Base-by-base conservation (phyloP, 257 asterid species). In the Leptodermis oblonga region DNA sequence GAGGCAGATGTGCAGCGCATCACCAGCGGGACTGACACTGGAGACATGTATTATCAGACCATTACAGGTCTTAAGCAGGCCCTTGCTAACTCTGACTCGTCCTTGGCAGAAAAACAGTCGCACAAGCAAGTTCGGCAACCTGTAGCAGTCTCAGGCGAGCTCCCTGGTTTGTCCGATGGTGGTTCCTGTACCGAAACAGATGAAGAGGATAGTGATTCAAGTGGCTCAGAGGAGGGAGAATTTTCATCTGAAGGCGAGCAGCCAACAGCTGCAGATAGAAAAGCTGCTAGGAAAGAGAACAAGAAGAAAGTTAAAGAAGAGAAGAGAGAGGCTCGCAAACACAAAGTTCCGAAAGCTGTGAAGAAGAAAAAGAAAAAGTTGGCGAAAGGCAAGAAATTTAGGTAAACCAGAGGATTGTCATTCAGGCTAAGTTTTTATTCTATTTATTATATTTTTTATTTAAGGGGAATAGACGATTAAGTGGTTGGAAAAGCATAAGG, bases 271-370 rank as follows among this genome's bases (percentile, higher is more conserved):
- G 78, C 58, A 14, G 95, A 94, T 23, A 79, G 78, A 73, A 94
- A 82, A 83, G 81, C 92, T 22, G 96, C 95, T 2, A 78, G 97
- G 71, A 91, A 89, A 73, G 92, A 90, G 88, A 87, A 93, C 78
- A 93, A 90, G 84, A 93, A 88, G 92, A 93, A 84, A 73, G 97
- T 93, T 10, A 90, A 90, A 77, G 97, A 93, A 79, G 99, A 90
- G 76, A 88, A 88, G 77, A 82, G 97, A 70, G 97, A 93, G 76
- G 77, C 97, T 3, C 81, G 95, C 15, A 90, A 93, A 77, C 72
- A n/a, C 60, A 93, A 93, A 79, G 77, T 90, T 26, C 96, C 94
- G 8, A 90, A 93, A 82, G 86, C 96, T 55, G 73, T 83, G 59
- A 93, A 90, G 84, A 90, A 90, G 87, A 93, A 88, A 61, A 92